Percentiles rank a stretch among this genome's conserved stretches.
phyloP scores from a whole-genome alignment of 108 stramenopile species.

The Skeletonema potamos region DNA sequence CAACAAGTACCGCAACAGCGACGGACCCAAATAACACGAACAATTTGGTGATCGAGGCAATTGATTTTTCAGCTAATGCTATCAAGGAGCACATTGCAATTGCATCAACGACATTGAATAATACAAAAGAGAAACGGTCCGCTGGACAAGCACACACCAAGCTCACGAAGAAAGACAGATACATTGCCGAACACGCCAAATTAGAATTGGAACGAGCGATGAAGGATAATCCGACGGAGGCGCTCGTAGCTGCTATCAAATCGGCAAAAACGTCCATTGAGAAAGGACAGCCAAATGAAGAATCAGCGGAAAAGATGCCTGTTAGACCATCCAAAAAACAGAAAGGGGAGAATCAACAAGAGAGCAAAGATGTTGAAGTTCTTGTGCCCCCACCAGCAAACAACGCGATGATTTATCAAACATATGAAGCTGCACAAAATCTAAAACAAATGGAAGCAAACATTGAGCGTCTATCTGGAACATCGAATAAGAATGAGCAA shows the following conservation, averaged over 20 bases:
- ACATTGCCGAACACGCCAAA: not conserved
- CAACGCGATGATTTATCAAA: not conserved
- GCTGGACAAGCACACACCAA: not conserved
- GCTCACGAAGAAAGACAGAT: not conserved
- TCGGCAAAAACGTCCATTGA: not conserved
- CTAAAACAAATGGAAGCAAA: not conserved
- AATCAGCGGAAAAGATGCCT: not conserved
- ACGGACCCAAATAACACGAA: not conserved
- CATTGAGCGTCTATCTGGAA: not conserved
- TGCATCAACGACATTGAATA: not conserved
- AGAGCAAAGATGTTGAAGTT: not conserved
- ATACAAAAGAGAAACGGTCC: not conserved
- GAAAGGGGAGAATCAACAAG: not conserved
- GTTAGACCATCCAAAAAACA: not conserved
- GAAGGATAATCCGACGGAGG: not conserved
- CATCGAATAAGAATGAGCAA: not conserved
- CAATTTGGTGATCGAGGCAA: not conserved
- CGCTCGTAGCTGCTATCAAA: not conserved
- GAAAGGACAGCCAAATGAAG: not conserved
- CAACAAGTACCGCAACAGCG: not conserved
- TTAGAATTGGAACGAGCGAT: not conserved
- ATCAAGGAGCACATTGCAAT: not conserved
- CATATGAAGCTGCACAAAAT: not conserved
- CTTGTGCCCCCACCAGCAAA: not conserved
- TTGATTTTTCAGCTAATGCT: not conserved